Conservation (phyloP, 305 asterid genomes). For the Solanum hybrid region DNA sequence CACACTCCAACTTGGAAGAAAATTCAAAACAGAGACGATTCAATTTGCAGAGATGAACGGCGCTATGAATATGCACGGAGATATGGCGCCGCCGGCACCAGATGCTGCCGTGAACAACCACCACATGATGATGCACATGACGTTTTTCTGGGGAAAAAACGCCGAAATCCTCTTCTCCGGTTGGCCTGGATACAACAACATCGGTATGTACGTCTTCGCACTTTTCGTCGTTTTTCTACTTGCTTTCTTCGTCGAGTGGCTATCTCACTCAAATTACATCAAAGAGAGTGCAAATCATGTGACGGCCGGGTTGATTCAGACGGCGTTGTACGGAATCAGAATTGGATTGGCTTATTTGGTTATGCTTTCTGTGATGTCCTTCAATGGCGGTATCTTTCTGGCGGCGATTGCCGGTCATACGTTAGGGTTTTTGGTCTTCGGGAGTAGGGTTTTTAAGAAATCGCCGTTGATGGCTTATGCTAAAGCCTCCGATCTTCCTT, state of each 20-base stretch:
- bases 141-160: slow-evolving; percentile 63
- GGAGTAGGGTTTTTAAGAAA: slow-evolving; percentile 23
- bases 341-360: slow-evolving; percentile 48
- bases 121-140: slow-evolving; percentile 55
- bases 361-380: slow-evolving; percentile 56
- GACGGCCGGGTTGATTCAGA: slow-evolving; percentile 24
- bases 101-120: slow-evolving; percentile 1
- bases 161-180: slow-evolving; percentile 50
- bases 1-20: neutral
- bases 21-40: neutral
- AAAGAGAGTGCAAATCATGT: slow-evolving; percentile 5
- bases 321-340: slow-evolving; percentile 32
- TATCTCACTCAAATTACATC: slow-evolving; percentile 5
- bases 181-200: slow-evolving; percentile 46
- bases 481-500: slow-evolving; percentile 15
- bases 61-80: neutral
- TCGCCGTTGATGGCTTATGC: neutral
- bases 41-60: neutral
- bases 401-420: slow-evolving; percentile 40
- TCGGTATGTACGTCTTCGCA: slow-evolving; percentile 17
- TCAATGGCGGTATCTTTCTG: slow-evolving; percentile 40
- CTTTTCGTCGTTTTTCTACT: neutral
- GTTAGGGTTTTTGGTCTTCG: slow-evolving; percentile 37
- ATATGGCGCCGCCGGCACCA: neutral
- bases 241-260: neutral